Evolutionary conservation across 306 rosid genomes (phyloP).

Genomic region (Morella rubra): DNA sequence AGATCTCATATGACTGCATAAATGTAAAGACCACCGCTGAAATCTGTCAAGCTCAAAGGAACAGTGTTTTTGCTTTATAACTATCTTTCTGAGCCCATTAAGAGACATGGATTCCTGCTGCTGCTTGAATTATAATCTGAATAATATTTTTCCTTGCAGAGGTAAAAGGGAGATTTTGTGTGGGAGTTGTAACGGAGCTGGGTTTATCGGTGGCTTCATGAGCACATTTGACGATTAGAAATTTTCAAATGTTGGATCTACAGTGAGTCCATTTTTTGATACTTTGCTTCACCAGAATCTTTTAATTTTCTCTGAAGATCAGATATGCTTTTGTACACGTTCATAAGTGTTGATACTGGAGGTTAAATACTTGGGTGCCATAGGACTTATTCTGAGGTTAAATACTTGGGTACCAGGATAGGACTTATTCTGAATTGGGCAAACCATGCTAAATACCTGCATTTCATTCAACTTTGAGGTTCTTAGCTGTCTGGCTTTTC

Average conservation of each 20-base stretch:
- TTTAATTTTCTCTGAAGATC: background rate
- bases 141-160: slow-evolving; percentile 45
- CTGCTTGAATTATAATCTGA: background rate
- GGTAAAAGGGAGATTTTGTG: slow-evolving; percentile 84
- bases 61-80: background rate
- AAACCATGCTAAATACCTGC: background rate
- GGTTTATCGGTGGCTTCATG: slow-evolving; percentile 90
- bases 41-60: background rate
- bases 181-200: slow-evolving; percentile 95
- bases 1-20: background rate
- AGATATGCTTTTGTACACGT: background rate
- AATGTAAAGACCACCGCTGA: background rate
- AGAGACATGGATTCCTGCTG: background rate
- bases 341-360: background rate
- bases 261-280: background rate
- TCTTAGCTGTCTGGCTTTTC: background rate
- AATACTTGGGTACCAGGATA: background rate
- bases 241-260: slow-evolving; percentile 18
- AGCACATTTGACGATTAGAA: slow-evolving; percentile 71
- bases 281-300: background rate
- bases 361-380: background rate
- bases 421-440: background rate
- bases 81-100: background rate
- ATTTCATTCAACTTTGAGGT: background rate
- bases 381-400: background rate